Evolutionary conservation across 768 basidiomycete species (phyloP).

Genomic region (Leccinum ochraceum): DNA sequence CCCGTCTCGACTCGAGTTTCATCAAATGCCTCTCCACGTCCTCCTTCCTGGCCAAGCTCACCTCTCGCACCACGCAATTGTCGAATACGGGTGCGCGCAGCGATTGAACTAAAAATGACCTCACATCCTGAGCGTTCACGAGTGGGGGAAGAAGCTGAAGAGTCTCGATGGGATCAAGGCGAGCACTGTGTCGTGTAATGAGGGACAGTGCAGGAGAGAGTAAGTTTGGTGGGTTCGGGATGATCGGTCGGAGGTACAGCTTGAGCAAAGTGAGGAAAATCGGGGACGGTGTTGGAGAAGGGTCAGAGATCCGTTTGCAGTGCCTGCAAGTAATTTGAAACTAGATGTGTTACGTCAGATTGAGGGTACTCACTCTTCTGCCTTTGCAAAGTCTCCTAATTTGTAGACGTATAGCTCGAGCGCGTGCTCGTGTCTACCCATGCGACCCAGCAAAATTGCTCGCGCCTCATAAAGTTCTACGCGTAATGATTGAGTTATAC

Average conservation of each 20-base stretch:
- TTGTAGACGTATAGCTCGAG: constrained; percentile 94
- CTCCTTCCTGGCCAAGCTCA: constrained; percentile 77
- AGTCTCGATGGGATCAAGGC: constrained; percentile 79
- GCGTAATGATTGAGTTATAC: background rate
- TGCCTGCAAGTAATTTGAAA: constrained; percentile 54
- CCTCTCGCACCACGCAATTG: constrained; percentile 62
- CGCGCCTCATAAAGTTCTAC: constrained; percentile 88
- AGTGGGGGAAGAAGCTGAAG: constrained; percentile 88
- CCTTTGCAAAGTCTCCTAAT: constrained; percentile 78
- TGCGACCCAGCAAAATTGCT: constrained; percentile 85
- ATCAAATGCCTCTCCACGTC: constrained; percentile 74
- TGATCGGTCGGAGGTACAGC: constrained; percentile 80
- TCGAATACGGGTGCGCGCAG: constrained; percentile 69
- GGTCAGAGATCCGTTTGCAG: constrained; percentile 79
- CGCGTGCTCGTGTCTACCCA: constrained; percentile 91
- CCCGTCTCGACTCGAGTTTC: constrained; percentile 74
- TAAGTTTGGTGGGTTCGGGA: constrained; percentile 52
- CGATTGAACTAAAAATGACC: constrained; percentile 73
- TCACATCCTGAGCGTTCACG: constrained; percentile 79
- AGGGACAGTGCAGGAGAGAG: constrained; percentile 85
- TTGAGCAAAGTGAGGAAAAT: constrained; percentile 86
- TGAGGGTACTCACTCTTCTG: constrained; percentile 73
- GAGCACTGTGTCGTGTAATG: constrained; percentile 79
- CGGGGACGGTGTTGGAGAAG: constrained; percentile 51
- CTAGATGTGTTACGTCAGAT: background rate